A percentile compares a stretch with the other conserved stretches of the same genome.
Evolutionary conservation across 805 yeast genomes (phyloP).

Genomic region (Candida michaelii): DNA sequence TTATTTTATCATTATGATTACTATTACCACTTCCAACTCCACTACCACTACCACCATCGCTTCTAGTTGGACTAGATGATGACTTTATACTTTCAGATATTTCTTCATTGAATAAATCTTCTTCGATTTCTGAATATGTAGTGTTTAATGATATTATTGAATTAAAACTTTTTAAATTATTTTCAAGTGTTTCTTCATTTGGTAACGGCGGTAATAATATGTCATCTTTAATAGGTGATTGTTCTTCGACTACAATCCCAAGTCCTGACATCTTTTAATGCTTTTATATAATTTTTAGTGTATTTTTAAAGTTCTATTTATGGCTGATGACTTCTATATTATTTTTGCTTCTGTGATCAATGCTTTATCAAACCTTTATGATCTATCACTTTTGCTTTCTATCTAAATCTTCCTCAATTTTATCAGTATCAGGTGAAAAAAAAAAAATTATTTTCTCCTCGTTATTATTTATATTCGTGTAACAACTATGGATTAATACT

Average conservation of each 20-base stretch:
- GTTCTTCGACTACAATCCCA: conserved; percentile 34
- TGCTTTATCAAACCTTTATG: too few relatives aligned
- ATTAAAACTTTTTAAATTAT: conserved; percentile 1
- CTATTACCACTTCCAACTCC: background rate
- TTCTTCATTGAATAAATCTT: conserved; percentile 1
- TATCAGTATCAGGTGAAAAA: too few relatives aligned
- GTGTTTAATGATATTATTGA: background rate
- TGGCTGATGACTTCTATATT: too few relatives aligned
- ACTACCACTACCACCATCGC: background rate
- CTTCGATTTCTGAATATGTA: conserved; percentile 3
- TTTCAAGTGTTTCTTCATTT: conserved; percentile 15
- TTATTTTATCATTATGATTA: background rate
- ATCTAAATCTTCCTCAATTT: too few relatives aligned
- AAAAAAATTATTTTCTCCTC: too few relatives aligned
- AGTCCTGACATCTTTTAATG: conserved; percentile 19
- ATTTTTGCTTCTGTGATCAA: too few relatives aligned
- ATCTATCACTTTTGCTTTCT: too few relatives aligned
- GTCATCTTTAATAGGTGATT: conserved; percentile 15
- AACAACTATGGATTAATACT: background rate
- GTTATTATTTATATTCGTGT: background rate
- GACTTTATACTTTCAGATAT: conserved; percentile 1
- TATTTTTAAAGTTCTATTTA: too few relatives aligned
- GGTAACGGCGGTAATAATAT: conserved; percentile 32
- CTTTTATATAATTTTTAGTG: background rate
- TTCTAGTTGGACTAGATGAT: conserved; percentile 1